These are phyloP conservation scores for Capronia americana DNA, from an alignment of 2,329 filamentous ascomycete species.

Conservation along the genomic window DNA sequence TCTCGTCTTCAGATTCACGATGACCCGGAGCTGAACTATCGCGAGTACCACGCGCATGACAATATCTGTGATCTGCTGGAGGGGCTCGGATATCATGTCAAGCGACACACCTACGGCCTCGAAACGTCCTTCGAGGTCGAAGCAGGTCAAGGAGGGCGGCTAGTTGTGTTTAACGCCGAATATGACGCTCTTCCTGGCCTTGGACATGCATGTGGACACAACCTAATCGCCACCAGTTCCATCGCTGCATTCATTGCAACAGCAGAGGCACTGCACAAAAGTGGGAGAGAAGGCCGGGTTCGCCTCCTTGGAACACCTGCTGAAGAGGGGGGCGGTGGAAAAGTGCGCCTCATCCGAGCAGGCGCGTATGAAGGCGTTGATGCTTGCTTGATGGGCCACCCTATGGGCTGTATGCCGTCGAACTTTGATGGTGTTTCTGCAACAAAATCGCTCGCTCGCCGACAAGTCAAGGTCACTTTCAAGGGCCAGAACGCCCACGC, in stretches of 20 bases:
- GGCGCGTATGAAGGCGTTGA: constrained; percentile 52
- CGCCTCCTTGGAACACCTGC: constrained; percentile 50
- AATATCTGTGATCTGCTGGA: constrained; percentile 55
- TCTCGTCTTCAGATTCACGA: constrained; percentile 45
- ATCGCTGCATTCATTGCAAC: constrained; percentile 47
- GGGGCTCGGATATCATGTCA: constrained; percentile 55
- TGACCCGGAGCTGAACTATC: constrained; percentile 60
- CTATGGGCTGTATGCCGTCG: constrained; percentile 34
- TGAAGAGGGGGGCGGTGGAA: constrained; percentile 50
- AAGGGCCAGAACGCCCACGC: constrained; percentile 63
- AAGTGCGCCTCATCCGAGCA: constrained; percentile 51
- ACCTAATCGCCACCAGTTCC: constrained; percentile 49
- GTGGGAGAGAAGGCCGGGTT: constrained; percentile 40
- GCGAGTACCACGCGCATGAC: constrained; percentile 61
- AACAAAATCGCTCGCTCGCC: constrained; percentile 45
- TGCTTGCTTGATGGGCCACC: constrained; percentile 55
- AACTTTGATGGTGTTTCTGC: constrained; percentile 25
- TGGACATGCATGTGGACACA: constrained; percentile 52
- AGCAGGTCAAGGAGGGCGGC: constrained; percentile 48
- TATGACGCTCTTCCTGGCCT: constrained; percentile 52
- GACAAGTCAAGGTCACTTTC: constrained; percentile 50
- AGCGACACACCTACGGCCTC: constrained; percentile 58
- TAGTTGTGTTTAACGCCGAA: constrained; percentile 50
- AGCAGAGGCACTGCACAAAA: constrained; percentile 42
- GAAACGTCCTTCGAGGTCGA: constrained; percentile 60